phyloP scores from a whole-genome alignment of 2,329 filamentous ascomycete genomes.

The Zopfia rhizophila region DNA sequence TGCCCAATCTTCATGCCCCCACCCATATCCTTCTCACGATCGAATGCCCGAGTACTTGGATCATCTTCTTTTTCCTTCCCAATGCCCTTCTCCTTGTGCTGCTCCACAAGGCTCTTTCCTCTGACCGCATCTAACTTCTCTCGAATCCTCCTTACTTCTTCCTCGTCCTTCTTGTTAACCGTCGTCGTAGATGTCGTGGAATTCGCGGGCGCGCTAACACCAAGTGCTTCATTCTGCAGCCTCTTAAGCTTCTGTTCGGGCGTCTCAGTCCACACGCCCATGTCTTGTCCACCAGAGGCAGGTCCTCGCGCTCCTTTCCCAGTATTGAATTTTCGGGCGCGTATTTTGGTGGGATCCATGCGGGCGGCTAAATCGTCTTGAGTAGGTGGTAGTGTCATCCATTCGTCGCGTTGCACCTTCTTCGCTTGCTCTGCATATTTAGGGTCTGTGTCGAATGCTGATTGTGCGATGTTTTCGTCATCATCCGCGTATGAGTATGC shows the following conservation, averaged over 20 bases:
- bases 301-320: conserved; percentile 66
- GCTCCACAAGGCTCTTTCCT: conserved; percentile 58
- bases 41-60: conserved; percentile 87
- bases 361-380: conserved; percentile 65
- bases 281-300: conserved; percentile 52
- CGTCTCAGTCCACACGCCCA: conserved; percentile 89
- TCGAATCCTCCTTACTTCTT: conserved; percentile 61
- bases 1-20: conserved; percentile 76
- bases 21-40: conserved; percentile 93
- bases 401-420: conserved; percentile 76
- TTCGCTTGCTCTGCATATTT: conserved; percentile 42
- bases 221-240: conserved; percentile 83
- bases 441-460: conserved; percentile 46
- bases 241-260: conserved; percentile 86
- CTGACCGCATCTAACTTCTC: conserved; percentile 63
- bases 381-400: conserved; percentile 63
- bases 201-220: conserved; percentile 64
- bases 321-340: conserved; percentile 83
- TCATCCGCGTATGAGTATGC: conserved; percentile 23
- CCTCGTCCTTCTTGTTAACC: conserved; percentile 54
- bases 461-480: conserved; percentile 22
- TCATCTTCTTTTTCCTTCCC: conserved; percentile 81
- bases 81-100: conserved; percentile 57
- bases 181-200: conserved; percentile 32
- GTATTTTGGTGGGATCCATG: conserved; percentile 84